phyloP scores from a whole-genome alignment of 164 flowering plant genomes.

The Litsea cubeba region DNA sequence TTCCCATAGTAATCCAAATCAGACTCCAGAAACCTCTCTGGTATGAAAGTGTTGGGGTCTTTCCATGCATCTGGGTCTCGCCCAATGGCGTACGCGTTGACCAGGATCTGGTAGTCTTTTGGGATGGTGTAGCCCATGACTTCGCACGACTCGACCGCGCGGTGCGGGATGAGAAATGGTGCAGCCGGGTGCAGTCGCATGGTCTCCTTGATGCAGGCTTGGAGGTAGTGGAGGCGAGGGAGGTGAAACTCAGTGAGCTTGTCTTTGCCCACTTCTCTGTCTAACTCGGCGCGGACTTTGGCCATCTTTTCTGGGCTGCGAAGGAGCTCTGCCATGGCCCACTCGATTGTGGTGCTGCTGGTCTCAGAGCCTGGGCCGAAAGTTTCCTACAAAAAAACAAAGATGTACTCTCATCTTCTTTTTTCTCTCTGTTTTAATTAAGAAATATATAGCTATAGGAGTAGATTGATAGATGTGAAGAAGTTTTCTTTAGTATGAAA shows the following conservation, averaged over 20 bases:
- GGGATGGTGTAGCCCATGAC: conserved; percentile 15
- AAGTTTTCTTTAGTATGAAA: no score
- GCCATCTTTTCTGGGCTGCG: conserved; percentile 5
- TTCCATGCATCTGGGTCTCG: conserved; percentile 9
- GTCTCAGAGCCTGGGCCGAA: conserved; percentile 15
- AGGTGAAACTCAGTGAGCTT: conserved; percentile 6
- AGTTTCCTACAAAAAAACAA: conserved; percentile 1
- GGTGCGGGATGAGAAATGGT: conserved; percentile 11
- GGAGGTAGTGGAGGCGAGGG: conserved; percentile 8
- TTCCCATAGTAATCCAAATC: conserved; percentile 10
- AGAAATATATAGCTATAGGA: no score
- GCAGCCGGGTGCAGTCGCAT: conserved; percentile 14
- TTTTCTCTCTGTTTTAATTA: no score
- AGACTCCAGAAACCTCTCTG: conserved; percentile 9
- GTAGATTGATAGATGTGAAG: no score
- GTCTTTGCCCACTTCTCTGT: conserved; percentile 6
- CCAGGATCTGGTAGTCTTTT: conserved; percentile 8
- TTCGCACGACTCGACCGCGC: conserved; percentile 1
- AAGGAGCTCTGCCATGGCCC: conserved; percentile 19
- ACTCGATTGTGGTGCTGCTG: conserved; percentile 13
- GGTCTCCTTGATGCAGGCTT: conserved; percentile 13
- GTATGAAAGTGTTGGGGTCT: conserved; percentile 5
- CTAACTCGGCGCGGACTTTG: conserved; percentile 7
- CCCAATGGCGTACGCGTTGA: conserved; percentile 12
- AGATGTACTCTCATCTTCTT: not conserved